Evolutionary conservation across 495 filamentous ascomycete genomes (phyloP), one percentile per base, ranked within the genome.

Genomic region (Aspergillus carlsbadensis): DNA sequence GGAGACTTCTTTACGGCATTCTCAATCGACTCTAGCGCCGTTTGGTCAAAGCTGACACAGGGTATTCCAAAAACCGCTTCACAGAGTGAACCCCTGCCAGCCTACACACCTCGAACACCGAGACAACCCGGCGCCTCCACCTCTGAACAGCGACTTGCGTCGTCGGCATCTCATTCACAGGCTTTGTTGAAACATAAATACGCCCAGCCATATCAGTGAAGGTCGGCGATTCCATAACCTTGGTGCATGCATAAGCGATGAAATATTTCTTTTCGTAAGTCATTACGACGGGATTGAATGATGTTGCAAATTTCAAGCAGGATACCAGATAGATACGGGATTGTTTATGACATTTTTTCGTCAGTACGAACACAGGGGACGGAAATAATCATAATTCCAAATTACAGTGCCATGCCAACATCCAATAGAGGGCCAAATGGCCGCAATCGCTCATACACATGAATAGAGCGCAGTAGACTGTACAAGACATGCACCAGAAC

Each of bases 1-100:
- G 58, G 43, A 15, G 61, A 58, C 10, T 60, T 67, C 10, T 58
- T 67, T 31, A 42, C 51, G 4, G 29, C 24, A 22, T 61, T 57
- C 10, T 47, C 49, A 3, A 52, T 71, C 33, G 58, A 65, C n/a
- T 56, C 59, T 21, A 50, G 56, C 6, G 0, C 7, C 1, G 55
- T 64, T 56, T 65, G 56, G 56, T 14, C 40, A 5, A 61, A 42
- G 11, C 8, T 60, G 18, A 36, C 8, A 11, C 41, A 45, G 6
- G 15, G 17, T 3, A 11, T n/a, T 11, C 37, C 51, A 13, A 47
- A 39, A 21, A 24, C 51, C 29, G 40, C 17, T 15, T 31, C 39
- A 40, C 15, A 6, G 33, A 44, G 35, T 20, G 13, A 14, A 48
- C 34, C 2, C 18, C 47, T 20, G 21, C n/a, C 31, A 5, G n/a